Evolutionary conservation across 495 filamentous ascomycete genomes (phyloP).

Genomic region (Arthonia radiata): DNA sequence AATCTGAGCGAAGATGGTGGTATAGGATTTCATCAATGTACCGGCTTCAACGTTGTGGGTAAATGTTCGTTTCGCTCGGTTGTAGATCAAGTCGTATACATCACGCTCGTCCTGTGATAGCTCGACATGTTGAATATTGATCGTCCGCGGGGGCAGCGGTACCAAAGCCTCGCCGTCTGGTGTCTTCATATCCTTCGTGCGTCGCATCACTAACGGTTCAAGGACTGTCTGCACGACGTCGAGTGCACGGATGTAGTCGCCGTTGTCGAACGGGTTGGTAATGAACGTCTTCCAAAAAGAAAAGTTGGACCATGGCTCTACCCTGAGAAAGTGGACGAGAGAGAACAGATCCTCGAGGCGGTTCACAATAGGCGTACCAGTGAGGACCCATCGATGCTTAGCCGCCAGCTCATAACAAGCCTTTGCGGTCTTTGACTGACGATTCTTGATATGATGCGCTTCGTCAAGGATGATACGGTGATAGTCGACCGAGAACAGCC

Average conservation of each 20-base stretch:
- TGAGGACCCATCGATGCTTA: conserved; percentile 76
- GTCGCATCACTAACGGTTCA: conserved; percentile 78
- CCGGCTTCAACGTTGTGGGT: conserved; percentile 69
- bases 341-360: conserved; percentile 92
- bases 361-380: conserved; percentile 93
- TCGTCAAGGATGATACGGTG: conserved; percentile 90
- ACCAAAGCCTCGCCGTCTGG: conserved; percentile 73
- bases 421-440: conserved; percentile 54
- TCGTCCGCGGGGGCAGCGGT: conserved; percentile 51
- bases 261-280: conserved; percentile 84
- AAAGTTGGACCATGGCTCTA: conserved; percentile 96
- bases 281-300: conserved; percentile 99
- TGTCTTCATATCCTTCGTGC: conserved; percentile 96
- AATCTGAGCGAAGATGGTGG: conserved; percentile 91
- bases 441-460: conserved; percentile 83
- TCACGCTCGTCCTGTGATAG: conserved; percentile 63
- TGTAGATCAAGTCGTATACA: conserved; percentile 77
- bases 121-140: conserved; percentile 67
- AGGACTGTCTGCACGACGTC: conserved; percentile 94
- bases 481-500: conserved; percentile 77
- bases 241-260: conserved; percentile 74
- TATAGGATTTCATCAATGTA: conserved; percentile 79
- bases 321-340: conserved; percentile 67
- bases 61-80: conserved; percentile 58
- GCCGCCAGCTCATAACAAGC: conserved; percentile 78